These are phyloP conservation scores for Neohortaea acidophila DNA, from an alignment of 495 filamentous ascomycete genomes.

Conservation along the genomic window DNA sequence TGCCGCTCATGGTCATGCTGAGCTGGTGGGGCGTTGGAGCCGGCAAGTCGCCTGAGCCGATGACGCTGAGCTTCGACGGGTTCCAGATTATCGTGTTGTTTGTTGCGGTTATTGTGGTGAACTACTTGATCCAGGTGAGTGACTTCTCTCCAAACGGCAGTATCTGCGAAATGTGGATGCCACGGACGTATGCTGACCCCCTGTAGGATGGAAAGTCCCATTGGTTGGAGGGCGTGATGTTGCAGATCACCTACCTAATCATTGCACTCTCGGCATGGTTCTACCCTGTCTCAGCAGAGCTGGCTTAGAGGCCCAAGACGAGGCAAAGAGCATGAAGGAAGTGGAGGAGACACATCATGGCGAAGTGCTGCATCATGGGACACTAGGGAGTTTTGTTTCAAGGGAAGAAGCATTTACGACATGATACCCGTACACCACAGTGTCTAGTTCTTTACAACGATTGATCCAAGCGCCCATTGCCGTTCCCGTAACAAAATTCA, in stretches of 20 bases:
- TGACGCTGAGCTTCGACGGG: constrained; percentile 22
- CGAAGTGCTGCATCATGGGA: too few species aligned
- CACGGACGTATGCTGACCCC: neutral
- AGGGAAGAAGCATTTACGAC: too few species aligned
- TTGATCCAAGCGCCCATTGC: too few species aligned
- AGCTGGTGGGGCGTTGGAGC: constrained; percentile 20
- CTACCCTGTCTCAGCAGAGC: constrained; percentile 18
- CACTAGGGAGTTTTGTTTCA: too few species aligned
- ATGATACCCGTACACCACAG: too few species aligned
- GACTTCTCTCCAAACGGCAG: too few species aligned
- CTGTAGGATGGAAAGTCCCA: constrained; percentile 20
- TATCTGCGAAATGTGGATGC: neutral
- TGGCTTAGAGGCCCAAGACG: constrained; percentile 1
- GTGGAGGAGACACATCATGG: neutral
- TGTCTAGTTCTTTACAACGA: too few species aligned
- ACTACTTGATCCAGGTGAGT: constrained; percentile 20
- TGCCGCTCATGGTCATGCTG: constrained; percentile 19
- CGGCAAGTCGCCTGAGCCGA: neutral
- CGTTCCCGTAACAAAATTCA: too few species aligned
- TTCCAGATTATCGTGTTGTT: constrained; percentile 21
- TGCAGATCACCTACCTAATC: constrained; percentile 27
- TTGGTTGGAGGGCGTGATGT: constrained; percentile 28
- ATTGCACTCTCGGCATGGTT: constrained; percentile 28
- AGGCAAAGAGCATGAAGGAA: neutral
- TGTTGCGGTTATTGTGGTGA: constrained; percentile 20